phyloP scores from a whole-genome alignment of 148 eudicot species.

The Agrostemma githago region DNA sequence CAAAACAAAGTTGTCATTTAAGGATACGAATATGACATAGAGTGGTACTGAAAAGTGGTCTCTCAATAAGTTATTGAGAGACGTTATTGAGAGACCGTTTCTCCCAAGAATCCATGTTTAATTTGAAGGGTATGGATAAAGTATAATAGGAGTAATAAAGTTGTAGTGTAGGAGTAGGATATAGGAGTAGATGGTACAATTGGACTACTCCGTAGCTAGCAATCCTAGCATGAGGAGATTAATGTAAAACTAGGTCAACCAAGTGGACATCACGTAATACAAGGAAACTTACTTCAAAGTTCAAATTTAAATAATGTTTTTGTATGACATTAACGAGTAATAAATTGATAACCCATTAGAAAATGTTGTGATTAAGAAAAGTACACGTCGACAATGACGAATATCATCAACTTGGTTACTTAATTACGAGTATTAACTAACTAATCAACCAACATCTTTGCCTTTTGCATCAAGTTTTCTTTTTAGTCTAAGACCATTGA shows the following conservation, averaged over 20 bases:
- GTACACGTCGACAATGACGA: slow-evolving; percentile 21
- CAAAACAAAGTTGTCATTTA: too few relatives aligned
- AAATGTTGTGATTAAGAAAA: not conserved
- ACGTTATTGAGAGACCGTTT: too few relatives aligned
- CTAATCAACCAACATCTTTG: slow-evolving; percentile 1
- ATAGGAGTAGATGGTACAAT: not conserved
- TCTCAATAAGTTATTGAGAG: too few relatives aligned
- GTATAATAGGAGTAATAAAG: not conserved
- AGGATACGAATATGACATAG: too few relatives aligned
- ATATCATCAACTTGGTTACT: not conserved
- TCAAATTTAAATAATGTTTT: not conserved
- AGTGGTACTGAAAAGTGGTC: too few relatives aligned
- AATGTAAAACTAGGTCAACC: not conserved
- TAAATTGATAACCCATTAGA: not conserved
- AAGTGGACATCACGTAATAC: slow-evolving; percentile 3
- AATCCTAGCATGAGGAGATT: not conserved
- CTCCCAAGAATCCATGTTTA: too few relatives aligned
- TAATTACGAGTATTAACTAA: not conserved
- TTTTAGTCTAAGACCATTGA: not conserved
- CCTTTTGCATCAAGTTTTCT: slow-evolving; percentile 12
- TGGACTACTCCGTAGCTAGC: too few relatives aligned
- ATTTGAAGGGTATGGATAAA: too few relatives aligned
- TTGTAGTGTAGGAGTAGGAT: too few relatives aligned
- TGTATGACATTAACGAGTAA: too few relatives aligned
- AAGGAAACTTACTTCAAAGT: not conserved